phyloP scores from a whole-genome alignment of 2,329 filamentous ascomycete genomes.

The Escovopsis weberi region DNA sequence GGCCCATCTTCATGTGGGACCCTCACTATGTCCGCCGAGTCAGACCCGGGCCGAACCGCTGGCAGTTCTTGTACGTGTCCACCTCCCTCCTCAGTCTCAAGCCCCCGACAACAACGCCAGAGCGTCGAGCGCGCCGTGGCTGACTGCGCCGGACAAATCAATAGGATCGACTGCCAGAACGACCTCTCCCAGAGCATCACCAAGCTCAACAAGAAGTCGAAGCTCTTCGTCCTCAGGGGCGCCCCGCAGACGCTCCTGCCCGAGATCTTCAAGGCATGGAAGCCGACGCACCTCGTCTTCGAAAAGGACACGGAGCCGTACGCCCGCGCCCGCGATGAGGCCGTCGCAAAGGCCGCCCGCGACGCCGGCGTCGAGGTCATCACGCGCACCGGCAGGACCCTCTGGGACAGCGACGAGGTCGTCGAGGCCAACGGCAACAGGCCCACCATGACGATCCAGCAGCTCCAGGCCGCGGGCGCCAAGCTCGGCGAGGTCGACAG shows the following conservation, averaged over 20 bases:
- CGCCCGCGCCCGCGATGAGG: conserved; percentile 46
- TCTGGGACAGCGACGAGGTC: conserved; percentile 60
- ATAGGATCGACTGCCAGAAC: conserved; percentile 55
- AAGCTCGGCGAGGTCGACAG: conserved; percentile 47
- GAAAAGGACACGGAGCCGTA: conserved; percentile 70
- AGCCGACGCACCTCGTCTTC: conserved; percentile 61
- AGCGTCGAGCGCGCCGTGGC: too few species aligned
- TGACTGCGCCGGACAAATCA: too few species aligned
- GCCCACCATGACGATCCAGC: conserved; percentile 60
- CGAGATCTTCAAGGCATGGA: conserved; percentile 60
- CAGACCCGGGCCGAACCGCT: conserved; percentile 56
- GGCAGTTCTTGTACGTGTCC: conserved; percentile 48
- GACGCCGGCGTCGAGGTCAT: conserved; percentile 55
- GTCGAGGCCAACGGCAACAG: conserved; percentile 50
- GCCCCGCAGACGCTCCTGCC: conserved; percentile 56
- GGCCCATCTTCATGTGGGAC: conserved; percentile 70
- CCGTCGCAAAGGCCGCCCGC: conserved; percentile 43
- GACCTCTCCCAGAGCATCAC: conserved; percentile 54
- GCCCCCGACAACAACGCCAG: too few species aligned
- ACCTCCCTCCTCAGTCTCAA: too few species aligned
- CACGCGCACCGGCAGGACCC: conserved; percentile 47
- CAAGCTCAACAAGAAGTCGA: conserved; percentile 54
- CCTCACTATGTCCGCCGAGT: conserved; percentile 65
- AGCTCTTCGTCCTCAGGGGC: conserved; percentile 58
- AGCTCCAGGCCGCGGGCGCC: conserved; percentile 47